These are phyloP conservation scores for Saccharomyces hybrid DNA, from an alignment of 1,139 yeast species.

Conservation along the genomic window DNA sequence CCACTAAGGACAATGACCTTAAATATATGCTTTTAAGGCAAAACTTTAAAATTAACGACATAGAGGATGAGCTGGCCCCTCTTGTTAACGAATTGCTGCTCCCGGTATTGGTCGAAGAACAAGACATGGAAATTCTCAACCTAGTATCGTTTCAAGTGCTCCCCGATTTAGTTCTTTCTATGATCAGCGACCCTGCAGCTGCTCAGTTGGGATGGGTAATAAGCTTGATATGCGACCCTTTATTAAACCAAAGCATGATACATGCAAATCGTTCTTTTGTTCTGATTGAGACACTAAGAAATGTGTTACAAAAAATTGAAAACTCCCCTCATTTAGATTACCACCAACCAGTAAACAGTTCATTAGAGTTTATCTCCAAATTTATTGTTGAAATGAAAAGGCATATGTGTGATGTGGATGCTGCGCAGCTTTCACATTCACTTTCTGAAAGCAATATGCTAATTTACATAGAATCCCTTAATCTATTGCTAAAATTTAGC, in stretches of 20 bases:
- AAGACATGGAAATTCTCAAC: conserved; percentile 14
- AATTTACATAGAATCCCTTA: not conserved
- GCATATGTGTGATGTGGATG: not conserved
- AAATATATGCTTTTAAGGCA: conserved; percentile 23
- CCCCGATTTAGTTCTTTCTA: conserved; percentile 9
- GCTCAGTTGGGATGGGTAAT: not conserved
- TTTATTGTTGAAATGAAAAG: not conserved
- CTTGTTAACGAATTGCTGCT: conserved; percentile 14
- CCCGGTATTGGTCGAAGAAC: conserved; percentile 17
- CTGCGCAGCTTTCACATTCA: not conserved
- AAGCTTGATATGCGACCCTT: not conserved
- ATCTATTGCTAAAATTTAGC: not conserved
- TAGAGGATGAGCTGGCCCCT: conserved; percentile 10
- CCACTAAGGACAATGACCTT: conserved; percentile 19
- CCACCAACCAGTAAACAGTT: not conserved
- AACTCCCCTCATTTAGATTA: not conserved
- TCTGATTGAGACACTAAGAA: not conserved
- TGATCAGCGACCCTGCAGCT: conserved; percentile 2
- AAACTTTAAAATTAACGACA: conserved; percentile 9
- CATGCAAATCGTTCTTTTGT: not conserved
- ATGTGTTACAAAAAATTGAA: not conserved
- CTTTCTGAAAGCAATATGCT: not conserved
- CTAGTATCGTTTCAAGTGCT: conserved; percentile 16
- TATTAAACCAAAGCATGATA: not conserved
- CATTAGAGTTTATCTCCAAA: not conserved